Percentiles rank a stretch among this genome's conserved stretches.
Conservation (phyloP, 352 stramenopile species). For the Phytopythium ostracodes region DNA sequence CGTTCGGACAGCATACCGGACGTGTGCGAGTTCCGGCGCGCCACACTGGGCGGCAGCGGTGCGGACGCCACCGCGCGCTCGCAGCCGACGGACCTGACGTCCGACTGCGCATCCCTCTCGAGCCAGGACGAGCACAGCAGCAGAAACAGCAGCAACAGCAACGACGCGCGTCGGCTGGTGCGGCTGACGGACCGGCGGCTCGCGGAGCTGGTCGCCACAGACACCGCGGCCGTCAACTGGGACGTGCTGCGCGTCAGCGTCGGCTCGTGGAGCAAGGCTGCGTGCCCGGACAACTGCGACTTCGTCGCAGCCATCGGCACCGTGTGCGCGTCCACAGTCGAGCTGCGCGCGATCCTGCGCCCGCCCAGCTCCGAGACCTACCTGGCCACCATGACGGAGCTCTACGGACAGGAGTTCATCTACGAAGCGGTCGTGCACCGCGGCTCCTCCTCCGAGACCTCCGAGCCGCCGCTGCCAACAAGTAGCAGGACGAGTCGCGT, state of each 20-base stretch:
- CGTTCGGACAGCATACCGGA: neutral
- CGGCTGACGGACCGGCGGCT: constrained; percentile 27
- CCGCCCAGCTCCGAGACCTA: constrained; percentile 15
- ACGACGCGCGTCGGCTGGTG: constrained; percentile 20
- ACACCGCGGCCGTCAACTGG: constrained; percentile 27
- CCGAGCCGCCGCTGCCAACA: neutral
- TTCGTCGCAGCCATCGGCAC: constrained; percentile 16
- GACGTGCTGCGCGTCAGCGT: constrained; percentile 22
- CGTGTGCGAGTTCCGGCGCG: neutral
- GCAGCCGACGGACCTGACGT: constrained; percentile 1
- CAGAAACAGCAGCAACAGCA: neutral
- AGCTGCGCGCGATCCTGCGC: constrained; percentile 30
- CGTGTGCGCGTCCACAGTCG: constrained; percentile 10
- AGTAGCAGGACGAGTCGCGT: constrained; percentile 4
- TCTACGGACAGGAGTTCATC: constrained; percentile 28
- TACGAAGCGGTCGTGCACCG: constrained; percentile 25
- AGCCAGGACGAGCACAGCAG: neutral
- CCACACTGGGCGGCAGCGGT: neutral
- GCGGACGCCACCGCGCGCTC: neutral
- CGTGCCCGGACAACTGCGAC: constrained; percentile 11
- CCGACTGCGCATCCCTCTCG: neutral
- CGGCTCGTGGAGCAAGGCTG: constrained; percentile 21
- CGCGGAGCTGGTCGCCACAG: constrained; percentile 19
- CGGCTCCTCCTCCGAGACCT: constrained; percentile 5
- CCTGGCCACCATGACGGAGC: constrained; percentile 18